These are phyloP conservation scores for Mycena chlorophos DNA, from an alignment of 768 basidiomycete genomes.

Conservation along the genomic window DNA sequence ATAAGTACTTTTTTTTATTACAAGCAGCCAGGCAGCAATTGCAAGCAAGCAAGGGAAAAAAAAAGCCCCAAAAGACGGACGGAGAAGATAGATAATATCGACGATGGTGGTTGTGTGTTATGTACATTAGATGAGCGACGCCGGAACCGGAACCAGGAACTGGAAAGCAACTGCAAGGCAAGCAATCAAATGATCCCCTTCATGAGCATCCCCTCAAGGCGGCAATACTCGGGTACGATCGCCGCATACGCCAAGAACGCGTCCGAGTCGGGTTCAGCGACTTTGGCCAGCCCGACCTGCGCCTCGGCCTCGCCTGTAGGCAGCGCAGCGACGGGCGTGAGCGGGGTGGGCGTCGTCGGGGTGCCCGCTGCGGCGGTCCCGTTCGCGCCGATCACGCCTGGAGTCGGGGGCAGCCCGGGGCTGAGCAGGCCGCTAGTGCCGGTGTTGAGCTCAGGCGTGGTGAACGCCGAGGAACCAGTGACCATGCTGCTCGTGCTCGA, in stretches of 20 bases:
- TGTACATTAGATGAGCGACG: too few species aligned
- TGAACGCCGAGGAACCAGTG: conserved; percentile 48
- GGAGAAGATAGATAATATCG: background rate
- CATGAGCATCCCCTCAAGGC: conserved; percentile 76
- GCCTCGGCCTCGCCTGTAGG: conserved; percentile 71
- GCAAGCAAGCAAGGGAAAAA: background rate
- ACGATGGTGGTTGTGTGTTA: too few species aligned
- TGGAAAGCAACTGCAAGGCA: too few species aligned
- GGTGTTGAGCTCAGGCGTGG: conserved; percentile 60
- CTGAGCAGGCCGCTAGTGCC: conserved; percentile 30
- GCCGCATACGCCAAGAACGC: conserved; percentile 85
- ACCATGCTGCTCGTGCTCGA: conserved; percentile 42
- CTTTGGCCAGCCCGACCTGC: conserved; percentile 76
- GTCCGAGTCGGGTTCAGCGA: conserved; percentile 82
- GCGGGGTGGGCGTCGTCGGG: conserved; percentile 54
- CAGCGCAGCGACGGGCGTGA: conserved; percentile 71
- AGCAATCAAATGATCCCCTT: conserved; percentile 54
- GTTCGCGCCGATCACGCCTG: conserved; percentile 33
- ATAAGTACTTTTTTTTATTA: background rate
- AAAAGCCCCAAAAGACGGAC: background rate
- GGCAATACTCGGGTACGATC: conserved; percentile 80
- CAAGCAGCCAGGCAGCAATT: too few species aligned
- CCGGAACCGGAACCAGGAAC: too few species aligned
- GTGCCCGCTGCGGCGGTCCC: conserved; percentile 36
- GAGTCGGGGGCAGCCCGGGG: too few species aligned